Conservation (phyloP, 1,284 basidiomycete species). For the Rhodotorula sp. region DNA sequence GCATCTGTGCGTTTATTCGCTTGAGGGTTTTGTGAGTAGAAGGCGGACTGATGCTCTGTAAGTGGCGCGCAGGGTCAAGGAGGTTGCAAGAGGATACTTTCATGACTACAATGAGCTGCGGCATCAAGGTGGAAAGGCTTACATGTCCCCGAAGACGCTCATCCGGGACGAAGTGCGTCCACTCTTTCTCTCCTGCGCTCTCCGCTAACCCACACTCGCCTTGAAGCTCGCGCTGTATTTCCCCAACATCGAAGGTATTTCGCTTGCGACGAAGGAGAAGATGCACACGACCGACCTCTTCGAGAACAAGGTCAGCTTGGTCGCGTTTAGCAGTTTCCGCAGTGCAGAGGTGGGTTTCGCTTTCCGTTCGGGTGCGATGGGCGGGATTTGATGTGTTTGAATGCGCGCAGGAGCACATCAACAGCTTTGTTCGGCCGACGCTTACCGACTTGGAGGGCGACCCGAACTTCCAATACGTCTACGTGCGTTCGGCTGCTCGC, state of each 20-base stretch:
- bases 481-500: constrained; percentile 47
- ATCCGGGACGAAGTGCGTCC: constrained; percentile 78
- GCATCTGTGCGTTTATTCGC: constrained; percentile 60
- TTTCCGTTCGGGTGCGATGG: background rate
- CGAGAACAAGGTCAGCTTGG: constrained; percentile 69
- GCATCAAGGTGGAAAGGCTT: constrained; percentile 86
- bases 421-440: constrained; percentile 67
- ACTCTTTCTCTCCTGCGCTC: background rate
- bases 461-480: constrained; percentile 73
- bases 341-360: constrained; percentile 72
- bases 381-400: background rate
- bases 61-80: constrained; percentile 63
- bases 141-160: constrained; percentile 84
- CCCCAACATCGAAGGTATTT: constrained; percentile 78
- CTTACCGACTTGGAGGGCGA: constrained; percentile 62
- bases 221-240: constrained; percentile 72
- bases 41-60: background rate
- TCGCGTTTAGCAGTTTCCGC: constrained; percentile 75
- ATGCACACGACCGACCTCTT: constrained; percentile 77
- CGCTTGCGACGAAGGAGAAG: constrained; percentile 55
- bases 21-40: background rate
- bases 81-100: constrained; percentile 85
- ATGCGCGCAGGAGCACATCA: constrained; percentile 66
- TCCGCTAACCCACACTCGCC: background rate
- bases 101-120: constrained; percentile 80